Conservation (phyloP, 2,329 filamentous ascomycete species). For the Cordyceps pruinosa region DNA sequence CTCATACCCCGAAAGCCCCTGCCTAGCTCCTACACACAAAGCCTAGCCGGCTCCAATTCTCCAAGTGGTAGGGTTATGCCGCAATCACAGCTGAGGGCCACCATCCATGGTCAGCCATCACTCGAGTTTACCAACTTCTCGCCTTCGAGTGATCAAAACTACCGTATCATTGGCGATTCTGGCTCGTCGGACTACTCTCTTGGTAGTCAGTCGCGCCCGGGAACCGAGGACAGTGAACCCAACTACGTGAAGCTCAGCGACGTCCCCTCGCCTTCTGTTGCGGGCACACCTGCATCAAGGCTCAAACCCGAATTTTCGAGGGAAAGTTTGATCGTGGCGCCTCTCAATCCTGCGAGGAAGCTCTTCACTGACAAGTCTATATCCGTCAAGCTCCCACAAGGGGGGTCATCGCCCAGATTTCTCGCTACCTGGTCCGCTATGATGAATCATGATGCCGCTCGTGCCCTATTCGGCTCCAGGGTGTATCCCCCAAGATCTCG, state of each 20-base stretch:
- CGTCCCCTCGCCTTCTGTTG: constrained; percentile 34
- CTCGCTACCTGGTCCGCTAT: constrained; percentile 50
- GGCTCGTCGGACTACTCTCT: constrained; percentile 38
- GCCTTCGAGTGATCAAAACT: constrained; percentile 42
- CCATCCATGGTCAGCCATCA: not conserved
- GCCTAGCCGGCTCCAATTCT: not conserved
- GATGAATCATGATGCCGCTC: constrained; percentile 41
- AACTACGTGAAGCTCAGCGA: constrained; percentile 50
- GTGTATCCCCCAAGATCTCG: constrained; percentile 9
- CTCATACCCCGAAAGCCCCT: constrained; percentile 6
- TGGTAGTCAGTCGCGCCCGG: constrained; percentile 28
- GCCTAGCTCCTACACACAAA: not conserved
- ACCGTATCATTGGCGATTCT: constrained; percentile 44
- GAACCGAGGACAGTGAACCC: constrained; percentile 33
- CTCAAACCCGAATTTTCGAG: constrained; percentile 47
- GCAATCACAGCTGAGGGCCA: not conserved
- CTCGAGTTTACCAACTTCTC: constrained; percentile 16
- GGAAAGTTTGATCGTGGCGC: constrained; percentile 53
- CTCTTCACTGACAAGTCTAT: constrained; percentile 33
- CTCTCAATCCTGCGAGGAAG: constrained; percentile 28
- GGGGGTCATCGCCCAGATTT: constrained; percentile 46
- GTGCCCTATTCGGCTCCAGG: constrained; percentile 23
- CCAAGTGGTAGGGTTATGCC: not conserved
- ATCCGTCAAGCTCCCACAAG: constrained; percentile 35
- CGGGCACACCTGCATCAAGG: constrained; percentile 24